Evolutionary conservation across 108 stramenopile genomes (phyloP), one percentile per base, ranked within the genome.

Genomic region (Fistulifera solaris): DNA sequence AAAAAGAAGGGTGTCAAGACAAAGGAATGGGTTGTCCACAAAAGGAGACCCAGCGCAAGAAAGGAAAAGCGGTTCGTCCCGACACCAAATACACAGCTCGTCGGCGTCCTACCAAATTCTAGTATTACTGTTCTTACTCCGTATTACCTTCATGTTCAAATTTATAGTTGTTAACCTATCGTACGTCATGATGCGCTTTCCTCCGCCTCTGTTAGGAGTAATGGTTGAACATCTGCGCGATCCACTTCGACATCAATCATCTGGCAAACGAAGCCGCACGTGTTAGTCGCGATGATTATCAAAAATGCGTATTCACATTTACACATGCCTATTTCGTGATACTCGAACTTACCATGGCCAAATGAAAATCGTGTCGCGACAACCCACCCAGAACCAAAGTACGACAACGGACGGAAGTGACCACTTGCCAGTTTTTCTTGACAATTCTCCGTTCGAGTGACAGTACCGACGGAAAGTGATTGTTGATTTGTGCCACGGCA

Each of bases 81-180:
- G 99, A 99, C 78, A 79, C 87, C 44, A 98, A 95, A 75, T 99
- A 87, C 68, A 97, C 99, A 10, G 99, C 94, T 5, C 72, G 99
- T 39, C 89, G 93, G 62, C 75, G 99, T 23, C 94, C 87, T 45
- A 85, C 75, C 45, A 85, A 89, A 69, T 96, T 99, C 67, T 99
- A 87, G 53, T 15, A 31, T 27, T 35, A 3, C 3, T 35, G 31
- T n/a, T n/a, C n/a, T n/a, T n/a, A n/a, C 18, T 15, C 16, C 16
- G 14, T 14, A 11, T 11, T 10, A 18, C 11, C 16, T 11, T 48
- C 10, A 14, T 48, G 11, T 14, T 18, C 10, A 17, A 48, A 11
- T 48, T 10, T 48, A 18, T 11, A 11, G 11, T 17, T 48, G 18
- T 18, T n/a, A n/a, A n/a, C n/a, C n/a, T n/a, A n/a, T n/a, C n/a